Conservation (phyloP, 2,329 filamentous ascomycete species). For the Aspergillus thermomutatus region DNA sequence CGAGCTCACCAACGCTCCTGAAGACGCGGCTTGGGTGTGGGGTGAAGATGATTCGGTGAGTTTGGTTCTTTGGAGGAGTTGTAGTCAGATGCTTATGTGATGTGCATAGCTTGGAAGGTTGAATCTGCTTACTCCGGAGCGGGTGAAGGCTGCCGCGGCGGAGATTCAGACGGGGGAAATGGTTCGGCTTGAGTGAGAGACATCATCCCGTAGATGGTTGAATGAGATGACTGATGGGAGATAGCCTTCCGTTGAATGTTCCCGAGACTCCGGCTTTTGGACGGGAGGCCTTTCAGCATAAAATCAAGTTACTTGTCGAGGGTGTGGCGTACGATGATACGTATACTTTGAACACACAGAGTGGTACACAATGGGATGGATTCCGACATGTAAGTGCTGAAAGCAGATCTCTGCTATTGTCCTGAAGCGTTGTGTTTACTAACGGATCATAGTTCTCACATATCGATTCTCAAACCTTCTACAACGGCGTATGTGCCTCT, state of each 20-base stretch:
- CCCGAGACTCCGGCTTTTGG: slow-evolving; percentile 53
- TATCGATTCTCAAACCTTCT: slow-evolving; percentile 35
- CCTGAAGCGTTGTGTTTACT: neutral
- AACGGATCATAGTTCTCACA: slow-evolving; percentile 34
- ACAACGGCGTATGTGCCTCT: slow-evolving; percentile 35
- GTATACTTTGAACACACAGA: slow-evolving; percentile 48
- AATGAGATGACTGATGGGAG: neutral
- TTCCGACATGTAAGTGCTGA: slow-evolving; percentile 42
- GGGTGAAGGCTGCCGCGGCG: slow-evolving; percentile 51
- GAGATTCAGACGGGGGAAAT: slow-evolving; percentile 57
- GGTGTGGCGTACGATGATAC: slow-evolving; percentile 44
- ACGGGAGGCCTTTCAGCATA: slow-evolving; percentile 53
- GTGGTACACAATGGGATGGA: slow-evolving; percentile 50
- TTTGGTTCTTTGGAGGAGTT: neutral
- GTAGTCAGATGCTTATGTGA: neutral
- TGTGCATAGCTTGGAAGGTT: slow-evolving; percentile 39
- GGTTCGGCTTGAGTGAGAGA: slow-evolving; percentile 50
- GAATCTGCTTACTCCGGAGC: slow-evolving; percentile 55
- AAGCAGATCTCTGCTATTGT: neutral
- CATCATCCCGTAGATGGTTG: neutral
- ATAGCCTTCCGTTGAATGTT: slow-evolving; percentile 50
- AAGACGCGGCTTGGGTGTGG: slow-evolving; percentile 60
- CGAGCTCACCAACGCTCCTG: slow-evolving; percentile 49
- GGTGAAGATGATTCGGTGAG: slow-evolving; percentile 53
- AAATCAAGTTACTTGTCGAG: slow-evolving; percentile 45